Conservation (phyloP, 768 basidiomycete genomes). For the Tylopilus rubrobrunneus region DNA sequence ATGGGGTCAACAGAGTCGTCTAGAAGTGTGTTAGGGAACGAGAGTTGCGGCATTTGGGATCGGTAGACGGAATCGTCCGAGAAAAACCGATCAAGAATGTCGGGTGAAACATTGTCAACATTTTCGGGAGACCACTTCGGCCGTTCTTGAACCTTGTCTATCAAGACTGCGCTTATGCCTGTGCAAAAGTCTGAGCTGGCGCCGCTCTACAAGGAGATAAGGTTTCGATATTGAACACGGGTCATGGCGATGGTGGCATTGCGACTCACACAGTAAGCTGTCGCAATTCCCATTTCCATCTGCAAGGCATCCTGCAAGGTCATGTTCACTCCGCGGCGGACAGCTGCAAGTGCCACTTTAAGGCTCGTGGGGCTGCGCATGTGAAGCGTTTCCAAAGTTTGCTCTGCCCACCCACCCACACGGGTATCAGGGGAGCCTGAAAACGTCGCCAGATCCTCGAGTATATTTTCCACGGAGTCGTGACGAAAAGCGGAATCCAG, state of each 20-base stretch:
- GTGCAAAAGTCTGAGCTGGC: slow-evolving; percentile 79
- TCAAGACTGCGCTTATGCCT: slow-evolving; percentile 71
- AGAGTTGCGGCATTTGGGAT: slow-evolving; percentile 41
- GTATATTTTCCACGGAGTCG: slow-evolving; percentile 66
- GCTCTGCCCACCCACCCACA: slow-evolving; percentile 69
- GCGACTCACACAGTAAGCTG: slow-evolving; percentile 80
- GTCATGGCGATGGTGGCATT: slow-evolving; percentile 1
- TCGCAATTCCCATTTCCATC: slow-evolving; percentile 86
- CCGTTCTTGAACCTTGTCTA: slow-evolving; percentile 46
- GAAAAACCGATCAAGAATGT: slow-evolving; percentile 69
- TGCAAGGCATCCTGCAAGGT: slow-evolving; percentile 63
- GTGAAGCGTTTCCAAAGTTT: slow-evolving; percentile 59
- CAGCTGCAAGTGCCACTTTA: slow-evolving; percentile 80
- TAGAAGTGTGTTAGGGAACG: slow-evolving; percentile 34
- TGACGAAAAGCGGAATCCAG: slow-evolving; percentile 78
- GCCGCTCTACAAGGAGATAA: slow-evolving; percentile 47
- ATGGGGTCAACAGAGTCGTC: slow-evolving; percentile 29
- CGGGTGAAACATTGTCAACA: slow-evolving; percentile 55
- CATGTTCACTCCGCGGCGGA: slow-evolving; percentile 65
- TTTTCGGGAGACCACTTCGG: slow-evolving; percentile 72
- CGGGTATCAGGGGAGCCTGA: slow-evolving; percentile 38
- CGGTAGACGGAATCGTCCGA: slow-evolving; percentile 46
- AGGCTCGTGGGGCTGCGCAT: slow-evolving; percentile 88
- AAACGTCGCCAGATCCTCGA: slow-evolving; percentile 47
- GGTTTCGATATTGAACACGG: slow-evolving; percentile 12